Evolutionary conservation across 192 early-diverging fungal genomes (phyloP), one percentile per base, ranked within the genome.

Genomic region (Coemansia asiatica): DNA sequence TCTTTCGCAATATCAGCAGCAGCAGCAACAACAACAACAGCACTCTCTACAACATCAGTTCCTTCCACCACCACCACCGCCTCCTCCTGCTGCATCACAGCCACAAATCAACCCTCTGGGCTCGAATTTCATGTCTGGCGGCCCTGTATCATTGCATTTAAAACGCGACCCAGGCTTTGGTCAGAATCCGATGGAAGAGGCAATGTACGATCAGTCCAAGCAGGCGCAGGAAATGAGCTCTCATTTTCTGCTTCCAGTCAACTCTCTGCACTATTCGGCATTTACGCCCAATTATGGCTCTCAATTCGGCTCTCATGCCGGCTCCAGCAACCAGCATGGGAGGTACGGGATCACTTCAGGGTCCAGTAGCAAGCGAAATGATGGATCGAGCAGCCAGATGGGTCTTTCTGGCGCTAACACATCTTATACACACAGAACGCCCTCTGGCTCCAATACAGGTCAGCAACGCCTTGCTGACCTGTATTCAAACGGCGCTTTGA

Each of bases 151-250:
- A 33, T 46, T 73, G 25, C 75, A 74, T n/a, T 60, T 82, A 31
- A 82, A 82, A 58, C 75, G 74, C 60, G 80, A 82, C 53, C 80
- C 80, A 3, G 68, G 80, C 0, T 82, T 82, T 47, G 80, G 71
- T 4, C 56, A 71, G 21, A 49, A 74, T 47, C 61, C 58, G 2
- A 49, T 68, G 66, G 75, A 67, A 31, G 75, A 76, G 16, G 51
- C 53, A 33, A 69, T 72, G 68, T 76, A 67, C 29, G 80, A 82
- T 51, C 75, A 71, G 4, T 67, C 68, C 5, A 82, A 82, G 63
- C 71, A 74, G 59, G 80, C 80, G 0, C 56, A 67, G 49, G 80
- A 76, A 35, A 64, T 74, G 71, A 76, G 75, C 59, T 57, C 68
- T 49, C 67, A 70, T 28, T 82, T 68, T 56, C 55, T 74, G 55